Base-by-base conservation (phyloP, 2,329 filamentous ascomycete genomes). In the Tolypocladium inflatum region DNA sequence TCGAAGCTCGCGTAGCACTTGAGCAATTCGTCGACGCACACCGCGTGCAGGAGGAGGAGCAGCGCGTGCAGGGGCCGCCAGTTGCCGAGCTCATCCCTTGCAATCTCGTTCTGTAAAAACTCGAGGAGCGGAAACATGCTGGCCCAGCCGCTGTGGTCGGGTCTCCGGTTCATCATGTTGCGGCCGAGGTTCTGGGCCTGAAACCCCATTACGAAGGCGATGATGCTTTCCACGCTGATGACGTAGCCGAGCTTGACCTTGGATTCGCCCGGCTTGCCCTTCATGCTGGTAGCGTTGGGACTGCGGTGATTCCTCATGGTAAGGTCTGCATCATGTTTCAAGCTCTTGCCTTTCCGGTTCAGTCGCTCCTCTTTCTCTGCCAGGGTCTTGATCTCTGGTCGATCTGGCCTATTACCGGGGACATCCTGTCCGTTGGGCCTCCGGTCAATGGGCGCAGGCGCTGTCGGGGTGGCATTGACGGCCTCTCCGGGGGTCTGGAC, bases 151-250 rank as follows among this genome's bases (percentile, higher is more conserved):
- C 61, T 62, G 8, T 73, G 65, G 48, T 81, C 78, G 55, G 67
- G 68, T 35, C 70, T 66, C 61, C 75, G 76, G 55, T 75, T 74
- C 57, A 77, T 73, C n/a, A 79, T 62, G 33, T 71, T 67, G 4
- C 78, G 74, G 13, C 69, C 69, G 51, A 77, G 73, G 67, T 78
- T 78, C 51, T 78, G 69, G 2, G 78, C 72, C 60, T 81, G 74
- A 67, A 84, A 83, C 1, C 76, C 75, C 17, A 80, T 70, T 71
- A 84, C 78, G 63, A 82, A 85, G 6, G 78, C 74, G 56, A 81
- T 66, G 23, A 79, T 73, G 66, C 79, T 78, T 63, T 82, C 79
- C 10, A 81, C 68, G 39, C 75, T 75, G 13, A 79, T 69, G 1
- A 73, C 73, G 37, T 71, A 73, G 38, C 72, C 73, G n/a, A 73